Evolutionary conservation across 371 early-diverging fungal genomes (phyloP), one percentile per base, ranked within the genome.

Genomic region (Apophysomyces variabilis): DNA sequence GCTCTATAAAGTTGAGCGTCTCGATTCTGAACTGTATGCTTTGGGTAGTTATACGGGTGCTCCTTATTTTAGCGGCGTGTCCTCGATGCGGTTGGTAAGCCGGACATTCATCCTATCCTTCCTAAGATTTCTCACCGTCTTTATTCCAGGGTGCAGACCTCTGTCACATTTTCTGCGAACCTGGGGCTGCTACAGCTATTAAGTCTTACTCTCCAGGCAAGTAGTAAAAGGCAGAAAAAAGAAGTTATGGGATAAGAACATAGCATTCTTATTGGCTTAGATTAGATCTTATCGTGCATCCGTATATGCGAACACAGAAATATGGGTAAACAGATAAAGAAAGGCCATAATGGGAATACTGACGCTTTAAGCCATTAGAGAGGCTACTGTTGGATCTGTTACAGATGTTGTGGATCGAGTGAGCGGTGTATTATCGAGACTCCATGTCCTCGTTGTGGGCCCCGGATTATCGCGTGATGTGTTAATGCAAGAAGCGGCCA

Each of bases 371-470:
- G 32, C 3, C 32, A 26, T 26, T 26, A 63, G 69, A 41, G 8
- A 21, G 18, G 5, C 14, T 7, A 59, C 46, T 35, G 38, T 56
- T 61, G 13, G 16, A 35, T 14, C 50, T 3, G 66, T 70, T 21
- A 67, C 71, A 6, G 77, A 82, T 5, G 79, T 90, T 14, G 79
- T 83, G 7, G 72, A 72, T 16, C 69, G 74, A 35, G 76, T 90
- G 7, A 70, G 74, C 0, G 60, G 66, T n/a, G 46, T 93, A 1
- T 78, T 95, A 43, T 68, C 80, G 3, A 87, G 95, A n/a, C 65
- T 94, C 1, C 95, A 99, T 77, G 93, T 91, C 0, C 74, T 97
- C 11, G 89, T 96, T 0, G 79, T 97, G 14, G 99, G 99, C 0
- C 97, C 99, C 5, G 99, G 99, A 0, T 75, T 98, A 18, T 93